phyloP scores from a whole-genome alignment of 257 asterid genomes.

The Solanum megistacrolobum region DNA sequence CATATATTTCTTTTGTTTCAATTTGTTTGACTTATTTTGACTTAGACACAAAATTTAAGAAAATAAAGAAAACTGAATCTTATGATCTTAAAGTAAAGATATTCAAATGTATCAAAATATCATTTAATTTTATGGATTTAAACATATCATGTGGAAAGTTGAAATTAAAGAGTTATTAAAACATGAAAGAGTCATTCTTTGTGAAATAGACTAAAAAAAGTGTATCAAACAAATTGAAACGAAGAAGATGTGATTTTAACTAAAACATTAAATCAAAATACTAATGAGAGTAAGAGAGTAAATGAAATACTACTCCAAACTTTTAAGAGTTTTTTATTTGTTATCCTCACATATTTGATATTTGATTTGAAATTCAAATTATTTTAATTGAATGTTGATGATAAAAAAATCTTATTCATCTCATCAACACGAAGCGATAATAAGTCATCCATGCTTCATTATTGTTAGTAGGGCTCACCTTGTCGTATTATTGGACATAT shows the following conservation, averaged over 20 bases:
- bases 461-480: background rate
- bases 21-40: background rate
- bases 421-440: too few species aligned
- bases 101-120: too few species aligned
- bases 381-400: background rate
- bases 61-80: too few species aligned
- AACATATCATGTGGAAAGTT: too few species aligned
- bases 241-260: background rate
- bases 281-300: background rate
- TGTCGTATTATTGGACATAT: background rate
- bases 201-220: background rate
- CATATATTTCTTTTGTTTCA: background rate
- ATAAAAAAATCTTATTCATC: background rate
- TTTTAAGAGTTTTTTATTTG: background rate
- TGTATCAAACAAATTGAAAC: background rate
- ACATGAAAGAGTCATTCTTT: too few species aligned
- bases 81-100: too few species aligned
- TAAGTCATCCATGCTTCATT: background rate
- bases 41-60: background rate
- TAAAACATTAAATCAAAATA: background rate
- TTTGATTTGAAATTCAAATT: background rate
- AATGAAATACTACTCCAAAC: background rate
- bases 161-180: too few species aligned
- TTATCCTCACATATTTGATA: background rate
- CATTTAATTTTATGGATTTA: background rate